Evolutionary conservation across 441 rosid species (phyloP).

Genomic region (Eutrema salsugineum): DNA sequence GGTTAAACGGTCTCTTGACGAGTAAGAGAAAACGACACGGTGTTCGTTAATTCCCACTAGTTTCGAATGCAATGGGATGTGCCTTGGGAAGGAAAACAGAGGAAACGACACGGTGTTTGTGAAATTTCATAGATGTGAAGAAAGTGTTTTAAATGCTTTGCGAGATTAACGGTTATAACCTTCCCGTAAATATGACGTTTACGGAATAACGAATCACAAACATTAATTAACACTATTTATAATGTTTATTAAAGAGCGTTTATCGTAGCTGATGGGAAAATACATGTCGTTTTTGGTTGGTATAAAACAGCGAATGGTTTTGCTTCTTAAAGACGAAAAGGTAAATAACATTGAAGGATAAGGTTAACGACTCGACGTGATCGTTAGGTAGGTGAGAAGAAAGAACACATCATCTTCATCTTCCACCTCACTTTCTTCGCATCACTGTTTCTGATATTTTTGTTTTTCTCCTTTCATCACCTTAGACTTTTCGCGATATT

Average conservation of each 20-base stretch:
- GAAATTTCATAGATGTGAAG: too few relatives aligned
- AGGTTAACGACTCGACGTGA: conserved; percentile 1
- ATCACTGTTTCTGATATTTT: conserved; percentile 27
- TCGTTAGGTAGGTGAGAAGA: conserved; percentile 2
- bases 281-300: not conserved
- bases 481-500: conserved; percentile 7
- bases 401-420: conserved; percentile 2
- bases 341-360: conserved; percentile 5
- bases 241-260: not conserved
- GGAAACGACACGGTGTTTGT: too few relatives aligned
- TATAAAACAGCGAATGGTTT: not conserved
- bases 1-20: too few relatives aligned
- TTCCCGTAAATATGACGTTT: too few relatives aligned
- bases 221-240: too few relatives aligned
- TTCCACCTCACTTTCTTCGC: not conserved
- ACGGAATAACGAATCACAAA: too few relatives aligned
- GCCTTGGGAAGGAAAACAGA: too few relatives aligned
- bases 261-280: not conserved
- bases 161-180: too few relatives aligned
- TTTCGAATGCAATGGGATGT: not conserved
- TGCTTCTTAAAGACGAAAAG: not conserved
- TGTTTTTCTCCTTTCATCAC: not conserved
- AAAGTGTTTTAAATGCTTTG: too few relatives aligned
- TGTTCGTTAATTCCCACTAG: not conserved
- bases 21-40: not conserved